Evolutionary conservation across 2,329 filamentous ascomycete species (phyloP).

Genomic region (Paecilomyces sp.): DNA sequence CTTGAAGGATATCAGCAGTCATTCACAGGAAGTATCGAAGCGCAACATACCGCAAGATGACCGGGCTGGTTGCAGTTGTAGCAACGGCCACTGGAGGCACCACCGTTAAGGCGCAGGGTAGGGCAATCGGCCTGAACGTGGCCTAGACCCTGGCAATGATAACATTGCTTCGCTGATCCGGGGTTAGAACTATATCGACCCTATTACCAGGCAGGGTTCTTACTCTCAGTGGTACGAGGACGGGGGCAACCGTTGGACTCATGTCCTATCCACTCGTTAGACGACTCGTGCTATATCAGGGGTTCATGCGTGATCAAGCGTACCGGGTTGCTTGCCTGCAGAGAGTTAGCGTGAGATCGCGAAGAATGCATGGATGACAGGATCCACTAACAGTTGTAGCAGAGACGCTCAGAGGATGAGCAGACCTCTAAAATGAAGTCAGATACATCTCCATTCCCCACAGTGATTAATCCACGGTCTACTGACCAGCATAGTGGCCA

Average conservation of each 20-base stretch:
- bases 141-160: conserved; percentile 96
- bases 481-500: conserved; percentile 56
- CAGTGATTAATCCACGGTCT: conserved; percentile 41
- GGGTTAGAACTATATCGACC: conserved; percentile 5
- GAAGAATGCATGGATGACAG: conserved; percentile 7
- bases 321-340: conserved; percentile 42
- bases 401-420: conserved; percentile 94
- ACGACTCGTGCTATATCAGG: conserved; percentile 1
- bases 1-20: conserved; percentile 37
- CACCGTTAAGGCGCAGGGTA: conserved; percentile 81
- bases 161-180: conserved; percentile 85
- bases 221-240: conserved; percentile 88
- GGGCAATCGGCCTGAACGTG: conserved; percentile 99
- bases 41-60: conserved; percentile 70
- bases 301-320: conserved; percentile 5
- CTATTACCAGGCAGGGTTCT: conserved; percentile 21
- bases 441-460: conserved; percentile 39
- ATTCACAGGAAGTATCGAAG: conserved; percentile 1
- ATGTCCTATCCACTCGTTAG: conserved; percentile 55
- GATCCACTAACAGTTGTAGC: conserved; percentile 84
- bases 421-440: conserved; percentile 67
- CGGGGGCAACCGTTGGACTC: conserved; percentile 97
- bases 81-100: conserved; percentile 76
- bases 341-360: conserved; percentile 11
- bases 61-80: conserved; percentile 94